Conservation (phyloP, 139 green algal species). For the Chlamydomonas applanata region DNA sequence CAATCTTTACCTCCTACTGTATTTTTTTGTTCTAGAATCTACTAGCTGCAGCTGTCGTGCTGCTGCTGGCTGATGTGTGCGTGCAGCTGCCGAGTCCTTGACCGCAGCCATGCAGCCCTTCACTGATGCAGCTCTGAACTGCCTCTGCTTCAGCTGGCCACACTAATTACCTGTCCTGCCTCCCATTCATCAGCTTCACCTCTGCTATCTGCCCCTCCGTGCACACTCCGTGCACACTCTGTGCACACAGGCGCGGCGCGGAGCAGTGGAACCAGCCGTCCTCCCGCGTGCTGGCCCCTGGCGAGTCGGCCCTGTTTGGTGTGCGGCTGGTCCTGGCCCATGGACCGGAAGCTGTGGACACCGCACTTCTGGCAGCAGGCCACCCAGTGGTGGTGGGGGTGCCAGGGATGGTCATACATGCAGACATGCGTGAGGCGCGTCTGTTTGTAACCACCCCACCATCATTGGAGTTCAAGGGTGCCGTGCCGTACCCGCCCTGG, state of each 20-base stretch:
- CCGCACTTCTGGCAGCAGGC: slow-evolving; percentile 7
- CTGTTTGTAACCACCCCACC: slow-evolving; percentile 7
- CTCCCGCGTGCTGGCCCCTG: neutral
- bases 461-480: too few species aligned
- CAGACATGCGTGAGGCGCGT: neutral
- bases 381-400: slow-evolving; percentile 14
- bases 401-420: slow-evolving; percentile 16
- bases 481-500: neutral
- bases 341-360: neutral
- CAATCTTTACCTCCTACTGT: neutral
- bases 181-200: too few species aligned
- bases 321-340: neutral
- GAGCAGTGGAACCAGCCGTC: neutral
- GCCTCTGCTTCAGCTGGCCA: too few species aligned
- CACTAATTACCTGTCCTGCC: too few species aligned
- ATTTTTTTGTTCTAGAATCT: too few species aligned
- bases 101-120: too few species aligned
- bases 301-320: neutral
- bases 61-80: too few species aligned
- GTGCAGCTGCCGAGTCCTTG: too few species aligned
- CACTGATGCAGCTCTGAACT: too few species aligned
- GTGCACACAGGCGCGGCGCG: neutral
- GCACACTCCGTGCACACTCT: too few species aligned
- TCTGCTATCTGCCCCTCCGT: too few species aligned
- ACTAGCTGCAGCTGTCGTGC: too few species aligned